A percentile compares a stretch with the other conserved stretches of the same genome.
Conservation (phyloP, 371 early-diverging fungal species). For the Syncephalastrum sp. region DNA sequence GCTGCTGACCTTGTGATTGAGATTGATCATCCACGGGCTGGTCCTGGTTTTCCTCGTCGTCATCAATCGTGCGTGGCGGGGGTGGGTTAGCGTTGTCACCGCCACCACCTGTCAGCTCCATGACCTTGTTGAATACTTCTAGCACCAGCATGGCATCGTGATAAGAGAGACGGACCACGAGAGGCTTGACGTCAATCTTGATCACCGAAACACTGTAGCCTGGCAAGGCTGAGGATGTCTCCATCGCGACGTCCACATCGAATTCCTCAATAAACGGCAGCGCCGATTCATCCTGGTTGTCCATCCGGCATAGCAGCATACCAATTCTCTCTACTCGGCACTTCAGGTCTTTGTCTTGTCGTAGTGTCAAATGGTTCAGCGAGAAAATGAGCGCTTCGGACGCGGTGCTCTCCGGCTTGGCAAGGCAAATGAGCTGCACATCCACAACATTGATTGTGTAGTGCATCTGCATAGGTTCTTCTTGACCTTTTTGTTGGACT, state of each 20-base stretch:
- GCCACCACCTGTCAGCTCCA: slow-evolving; percentile 49
- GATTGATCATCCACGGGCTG: neutral
- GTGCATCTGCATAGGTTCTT: slow-evolving; percentile 9
- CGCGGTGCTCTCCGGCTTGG: slow-evolving; percentile 61
- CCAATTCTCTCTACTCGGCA: slow-evolving; percentile 76
- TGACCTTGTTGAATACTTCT: slow-evolving; percentile 75
- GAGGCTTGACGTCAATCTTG: slow-evolving; percentile 59
- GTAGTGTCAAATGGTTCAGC: slow-evolving; percentile 70
- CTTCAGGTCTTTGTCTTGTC: slow-evolving; percentile 64
- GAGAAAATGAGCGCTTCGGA: slow-evolving; percentile 90
- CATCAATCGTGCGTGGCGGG: too few relatives aligned
- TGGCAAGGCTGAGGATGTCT: slow-evolving; percentile 48
- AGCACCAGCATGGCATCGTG: slow-evolving; percentile 82
- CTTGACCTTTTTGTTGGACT: slow-evolving; percentile 8
- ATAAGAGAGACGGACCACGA: slow-evolving; percentile 74
- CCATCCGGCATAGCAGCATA: slow-evolving; percentile 89
- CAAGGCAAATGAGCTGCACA: slow-evolving; percentile 83
- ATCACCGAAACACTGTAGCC: slow-evolving; percentile 59
- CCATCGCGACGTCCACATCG: slow-evolving; percentile 67
- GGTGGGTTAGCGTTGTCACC: too few relatives aligned
- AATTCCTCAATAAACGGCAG: slow-evolving; percentile 85
- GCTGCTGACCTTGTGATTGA: neutral
- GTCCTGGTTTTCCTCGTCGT: too few relatives aligned
- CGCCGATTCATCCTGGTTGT: slow-evolving; percentile 67
- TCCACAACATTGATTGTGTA: slow-evolving; percentile 77